These are phyloP conservation scores for Capronia coronata DNA, from an alignment of 2,329 filamentous ascomycete species.

Conservation along the genomic window DNA sequence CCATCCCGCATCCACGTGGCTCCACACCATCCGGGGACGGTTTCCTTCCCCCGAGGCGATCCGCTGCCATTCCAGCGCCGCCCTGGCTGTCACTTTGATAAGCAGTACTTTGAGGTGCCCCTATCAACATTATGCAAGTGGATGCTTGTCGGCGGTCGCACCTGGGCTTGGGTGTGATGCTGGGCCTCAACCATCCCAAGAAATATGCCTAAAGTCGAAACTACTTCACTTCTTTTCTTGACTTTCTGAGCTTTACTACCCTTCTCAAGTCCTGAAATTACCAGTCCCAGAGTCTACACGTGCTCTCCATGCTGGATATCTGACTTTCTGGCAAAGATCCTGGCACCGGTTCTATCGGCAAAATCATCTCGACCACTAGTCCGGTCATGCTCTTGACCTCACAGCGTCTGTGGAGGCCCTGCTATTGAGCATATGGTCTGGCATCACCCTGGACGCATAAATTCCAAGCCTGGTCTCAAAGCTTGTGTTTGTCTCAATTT, in stretches of 20 bases:
- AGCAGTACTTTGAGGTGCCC: not conserved
- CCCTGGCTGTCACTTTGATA: not conserved
- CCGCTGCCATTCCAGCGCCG: no score
- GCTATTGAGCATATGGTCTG: not conserved
- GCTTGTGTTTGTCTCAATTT: not conserved
- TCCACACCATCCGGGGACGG: not conserved
- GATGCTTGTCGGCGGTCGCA: not conserved
- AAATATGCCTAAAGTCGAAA: not conserved
- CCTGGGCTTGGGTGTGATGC: not conserved
- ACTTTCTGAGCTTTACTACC: not conserved
- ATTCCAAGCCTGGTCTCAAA: not conserved
- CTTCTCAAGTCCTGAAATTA: not conserved
- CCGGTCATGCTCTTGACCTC: not conserved
- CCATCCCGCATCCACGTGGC: constrained; percentile 8
- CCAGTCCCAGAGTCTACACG: not conserved
- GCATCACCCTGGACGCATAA: not conserved
- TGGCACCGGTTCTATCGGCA: no score
- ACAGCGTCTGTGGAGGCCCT: not conserved
- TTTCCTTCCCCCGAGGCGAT: not conserved
- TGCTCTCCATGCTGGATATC: no score
- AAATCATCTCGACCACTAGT: no score
- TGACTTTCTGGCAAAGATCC: no score
- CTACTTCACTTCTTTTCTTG: not conserved
- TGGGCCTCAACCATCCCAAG: not conserved
- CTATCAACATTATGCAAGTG: not conserved